These are phyloP conservation scores for Xerocomus potaroensis DNA, from an alignment of 768 basidiomycete genomes.

Conservation along the genomic window DNA sequence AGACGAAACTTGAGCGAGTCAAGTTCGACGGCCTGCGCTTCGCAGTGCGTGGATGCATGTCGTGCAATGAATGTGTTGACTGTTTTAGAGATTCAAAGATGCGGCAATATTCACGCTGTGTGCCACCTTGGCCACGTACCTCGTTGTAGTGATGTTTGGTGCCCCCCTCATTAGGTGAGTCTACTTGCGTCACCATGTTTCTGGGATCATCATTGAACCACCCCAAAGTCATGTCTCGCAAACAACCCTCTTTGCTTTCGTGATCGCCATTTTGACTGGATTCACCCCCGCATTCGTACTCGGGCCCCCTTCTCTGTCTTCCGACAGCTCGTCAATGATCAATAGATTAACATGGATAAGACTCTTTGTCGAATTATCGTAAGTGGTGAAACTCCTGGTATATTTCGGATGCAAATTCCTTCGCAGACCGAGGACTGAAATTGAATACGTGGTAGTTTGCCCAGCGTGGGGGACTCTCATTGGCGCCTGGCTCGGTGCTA, in stretches of 20 bases:
- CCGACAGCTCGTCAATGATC: too few species aligned
- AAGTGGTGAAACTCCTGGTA: conserved; percentile 35
- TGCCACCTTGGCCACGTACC: conserved; percentile 44
- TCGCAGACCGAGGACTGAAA: conserved; percentile 50
- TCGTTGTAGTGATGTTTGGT: conserved; percentile 62
- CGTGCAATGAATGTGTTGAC: background rate
- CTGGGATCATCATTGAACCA: background rate
- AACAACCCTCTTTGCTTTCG: conserved; percentile 67
- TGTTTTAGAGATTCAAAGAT: conserved; percentile 43
- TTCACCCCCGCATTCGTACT: conserved; percentile 69
- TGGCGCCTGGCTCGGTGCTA: conserved; percentile 77
- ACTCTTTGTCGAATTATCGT: conserved; percentile 86
- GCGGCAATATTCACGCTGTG: conserved; percentile 53
- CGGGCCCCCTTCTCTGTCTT: conserved; percentile 56
- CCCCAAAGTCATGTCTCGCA: conserved; percentile 45
- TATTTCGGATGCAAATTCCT: background rate
- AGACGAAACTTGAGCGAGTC: conserved; percentile 40
- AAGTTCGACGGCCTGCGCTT: conserved; percentile 36
- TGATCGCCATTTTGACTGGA: conserved; percentile 60
- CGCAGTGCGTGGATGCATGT: conserved; percentile 32
- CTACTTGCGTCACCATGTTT: background rate
- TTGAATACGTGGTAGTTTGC: conserved; percentile 78
- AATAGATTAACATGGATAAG: conserved; percentile 69
- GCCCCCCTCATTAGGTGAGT: conserved; percentile 62
- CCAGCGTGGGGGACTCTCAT: conserved; percentile 67